Evolutionary conservation across 495 filamentous ascomycete species (phyloP).

Genomic region (Chaetomium tenue): DNA sequence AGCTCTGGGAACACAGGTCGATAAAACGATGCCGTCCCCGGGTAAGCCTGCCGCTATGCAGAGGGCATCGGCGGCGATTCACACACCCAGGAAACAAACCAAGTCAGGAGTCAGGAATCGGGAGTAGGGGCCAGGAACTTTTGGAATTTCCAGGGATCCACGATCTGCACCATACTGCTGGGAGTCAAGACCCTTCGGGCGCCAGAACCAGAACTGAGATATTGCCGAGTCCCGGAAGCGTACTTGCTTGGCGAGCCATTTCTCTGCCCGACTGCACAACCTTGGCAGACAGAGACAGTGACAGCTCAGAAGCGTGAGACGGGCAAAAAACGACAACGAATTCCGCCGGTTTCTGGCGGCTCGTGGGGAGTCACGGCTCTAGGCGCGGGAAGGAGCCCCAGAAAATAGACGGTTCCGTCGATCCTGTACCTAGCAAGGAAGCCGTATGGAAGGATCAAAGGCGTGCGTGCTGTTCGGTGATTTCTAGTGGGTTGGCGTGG

Average conservation of each 20-base stretch:
- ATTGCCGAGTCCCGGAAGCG: constrained; percentile 6
- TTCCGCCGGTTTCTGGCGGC: background rate
- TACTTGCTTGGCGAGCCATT: constrained; percentile 10
- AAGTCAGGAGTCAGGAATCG: background rate
- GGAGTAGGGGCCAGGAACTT: background rate
- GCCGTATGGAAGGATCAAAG: constrained; percentile 12
- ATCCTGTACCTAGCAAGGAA: constrained; percentile 5
- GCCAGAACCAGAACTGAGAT: background rate
- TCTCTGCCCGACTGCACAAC: constrained; percentile 1
- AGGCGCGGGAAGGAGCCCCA: background rate
- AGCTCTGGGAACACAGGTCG: background rate
- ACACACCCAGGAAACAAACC: background rate
- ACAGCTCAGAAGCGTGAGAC: background rate
- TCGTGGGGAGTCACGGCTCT: background rate
- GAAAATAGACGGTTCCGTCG: background rate
- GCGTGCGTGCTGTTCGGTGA: background rate
- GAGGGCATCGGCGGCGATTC: background rate
- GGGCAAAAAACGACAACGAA: background rate
- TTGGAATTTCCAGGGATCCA: background rate
- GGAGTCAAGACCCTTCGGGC: background rate
- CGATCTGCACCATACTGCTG: background rate
- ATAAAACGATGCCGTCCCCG: background rate
- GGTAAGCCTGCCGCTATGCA: background rate
- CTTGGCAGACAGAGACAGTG: constrained; percentile 8
- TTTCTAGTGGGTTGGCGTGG: background rate